Evolutionary conservation across 805 yeast genomes (phyloP).

Genomic region (Henningerozyma blattae): DNA sequence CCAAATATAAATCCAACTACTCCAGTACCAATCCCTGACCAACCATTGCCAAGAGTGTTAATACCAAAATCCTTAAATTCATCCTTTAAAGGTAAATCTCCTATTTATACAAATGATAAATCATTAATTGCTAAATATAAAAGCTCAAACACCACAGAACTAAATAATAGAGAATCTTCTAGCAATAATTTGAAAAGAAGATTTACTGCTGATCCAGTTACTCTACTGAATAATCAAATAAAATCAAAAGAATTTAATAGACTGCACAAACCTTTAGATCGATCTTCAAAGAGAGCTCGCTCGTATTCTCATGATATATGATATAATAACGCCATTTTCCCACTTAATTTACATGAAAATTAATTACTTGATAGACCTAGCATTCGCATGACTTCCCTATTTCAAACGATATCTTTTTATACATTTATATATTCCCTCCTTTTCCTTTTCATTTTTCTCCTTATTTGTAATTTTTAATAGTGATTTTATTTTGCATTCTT

Average conservation of each 20-base stretch:
- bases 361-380: too few species aligned
- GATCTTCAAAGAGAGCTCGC: too few species aligned
- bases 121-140: constrained; percentile 4
- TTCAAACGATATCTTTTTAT: too few species aligned
- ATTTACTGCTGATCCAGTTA: constrained; percentile 9
- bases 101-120: constrained; percentile 5
- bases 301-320: too few species aligned
- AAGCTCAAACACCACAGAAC: not conserved
- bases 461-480: too few species aligned
- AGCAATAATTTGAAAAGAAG: constrained; percentile 14
- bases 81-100: constrained; percentile 9
- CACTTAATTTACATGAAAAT: too few species aligned
- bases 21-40: constrained; percentile 20
- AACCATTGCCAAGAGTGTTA: constrained; percentile 16
- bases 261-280: too few species aligned
- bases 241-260: not conserved
- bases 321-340: too few species aligned
- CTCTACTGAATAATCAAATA: not conserved
- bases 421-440: too few species aligned
- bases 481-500: too few species aligned
- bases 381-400: too few species aligned
- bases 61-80: constrained; percentile 18
- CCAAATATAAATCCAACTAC: constrained; percentile 11
- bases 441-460: too few species aligned
- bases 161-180: not conserved